A percentile compares a stretch with the other conserved stretches of the same genome.
These are phyloP conservation scores for Berberis thunbergii DNA, from an alignment of 164 flowering plant genomes.

Conservation along the genomic window DNA sequence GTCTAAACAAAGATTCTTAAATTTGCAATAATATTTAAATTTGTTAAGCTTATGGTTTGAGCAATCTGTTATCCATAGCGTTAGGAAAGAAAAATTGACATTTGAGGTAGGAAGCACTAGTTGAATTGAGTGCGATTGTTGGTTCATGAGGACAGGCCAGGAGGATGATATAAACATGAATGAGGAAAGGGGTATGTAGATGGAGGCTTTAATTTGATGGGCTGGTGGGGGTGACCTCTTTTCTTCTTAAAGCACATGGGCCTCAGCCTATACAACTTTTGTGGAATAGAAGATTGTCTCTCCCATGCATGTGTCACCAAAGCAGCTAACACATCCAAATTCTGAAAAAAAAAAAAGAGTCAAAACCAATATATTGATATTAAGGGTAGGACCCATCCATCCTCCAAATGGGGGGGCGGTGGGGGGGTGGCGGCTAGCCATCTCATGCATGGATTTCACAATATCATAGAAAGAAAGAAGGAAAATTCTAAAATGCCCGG, in stretches of 20 bases:
- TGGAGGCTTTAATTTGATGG: conserved; percentile 17
- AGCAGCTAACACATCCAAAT: conserved; percentile 4
- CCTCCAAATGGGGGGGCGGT: conserved; percentile 17
- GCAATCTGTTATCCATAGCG: too few relatives aligned
- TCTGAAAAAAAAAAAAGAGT: conserved; percentile 11
- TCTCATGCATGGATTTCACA: conserved; percentile 6
- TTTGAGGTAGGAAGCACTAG: too few relatives aligned
- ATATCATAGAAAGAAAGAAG: conserved; percentile 5
- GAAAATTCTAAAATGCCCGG: too few relatives aligned
- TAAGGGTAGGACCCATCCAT: background rate
- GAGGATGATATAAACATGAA: too few relatives aligned
- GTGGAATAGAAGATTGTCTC: conserved; percentile 64
- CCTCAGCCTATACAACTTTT: conserved; percentile 31
- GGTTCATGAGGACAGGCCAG: too few relatives aligned
- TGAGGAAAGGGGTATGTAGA: conserved; percentile 13
- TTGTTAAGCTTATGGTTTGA: too few relatives aligned
- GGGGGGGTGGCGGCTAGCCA: conserved; percentile 24
- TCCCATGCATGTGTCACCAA: conserved; percentile 20
- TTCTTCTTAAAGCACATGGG: conserved; percentile 21
- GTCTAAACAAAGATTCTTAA: too few relatives aligned
- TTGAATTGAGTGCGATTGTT: too few relatives aligned
- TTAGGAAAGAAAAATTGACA: too few relatives aligned
- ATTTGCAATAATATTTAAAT: too few relatives aligned
- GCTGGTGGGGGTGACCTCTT: conserved; percentile 19
- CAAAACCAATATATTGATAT: conserved; percentile 21